These are phyloP conservation scores for Clavaria fumosa DNA, from an alignment of 768 basidiomycete species.

Conservation along the genomic window DNA sequence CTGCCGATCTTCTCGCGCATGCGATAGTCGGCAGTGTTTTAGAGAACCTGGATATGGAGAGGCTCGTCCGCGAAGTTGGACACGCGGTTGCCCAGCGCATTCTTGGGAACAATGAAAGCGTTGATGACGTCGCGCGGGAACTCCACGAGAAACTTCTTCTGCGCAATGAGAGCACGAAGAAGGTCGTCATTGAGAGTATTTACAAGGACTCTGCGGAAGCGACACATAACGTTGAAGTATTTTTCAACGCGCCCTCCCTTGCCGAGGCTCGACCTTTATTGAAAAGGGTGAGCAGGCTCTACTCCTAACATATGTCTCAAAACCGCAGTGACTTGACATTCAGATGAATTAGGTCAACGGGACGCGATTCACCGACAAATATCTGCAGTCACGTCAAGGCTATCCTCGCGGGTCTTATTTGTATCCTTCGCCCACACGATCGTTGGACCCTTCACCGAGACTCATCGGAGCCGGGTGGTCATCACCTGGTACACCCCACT, in stretches of 20 bases:
- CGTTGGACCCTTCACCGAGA: too few relatives aligned
- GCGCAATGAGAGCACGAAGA: conserved; percentile 93
- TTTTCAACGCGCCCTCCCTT: conserved; percentile 56
- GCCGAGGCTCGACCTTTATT: conserved; percentile 61
- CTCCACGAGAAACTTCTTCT: conserved; percentile 82
- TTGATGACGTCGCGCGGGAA: conserved; percentile 92
- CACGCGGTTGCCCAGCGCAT: conserved; percentile 86
- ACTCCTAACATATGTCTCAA: not conserved
- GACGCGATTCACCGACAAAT: conserved; percentile 96
- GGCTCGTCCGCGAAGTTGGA: conserved; percentile 88
- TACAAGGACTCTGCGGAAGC: conserved; percentile 86
- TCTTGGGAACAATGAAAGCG: conserved; percentile 84
- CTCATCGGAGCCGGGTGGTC: too few relatives aligned
- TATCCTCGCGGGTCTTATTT: conserved; percentile 38
- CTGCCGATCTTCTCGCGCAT: conserved; percentile 85
- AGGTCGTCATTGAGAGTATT: conserved; percentile 91
- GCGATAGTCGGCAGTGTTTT: conserved; percentile 95
- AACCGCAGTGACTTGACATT: conserved; percentile 1
- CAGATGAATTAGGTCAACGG: conserved; percentile 74
- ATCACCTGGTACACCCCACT: conserved; percentile 24
- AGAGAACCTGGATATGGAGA: conserved; percentile 97
- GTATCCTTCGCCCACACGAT: conserved; percentile 35
- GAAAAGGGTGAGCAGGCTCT: conserved; percentile 44
- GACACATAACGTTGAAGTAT: conserved; percentile 77
- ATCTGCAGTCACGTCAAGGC: conserved; percentile 58